Evolutionary conservation across 1,284 basidiomycete species (phyloP).

Genomic region (Grifola frondosa): DNA sequence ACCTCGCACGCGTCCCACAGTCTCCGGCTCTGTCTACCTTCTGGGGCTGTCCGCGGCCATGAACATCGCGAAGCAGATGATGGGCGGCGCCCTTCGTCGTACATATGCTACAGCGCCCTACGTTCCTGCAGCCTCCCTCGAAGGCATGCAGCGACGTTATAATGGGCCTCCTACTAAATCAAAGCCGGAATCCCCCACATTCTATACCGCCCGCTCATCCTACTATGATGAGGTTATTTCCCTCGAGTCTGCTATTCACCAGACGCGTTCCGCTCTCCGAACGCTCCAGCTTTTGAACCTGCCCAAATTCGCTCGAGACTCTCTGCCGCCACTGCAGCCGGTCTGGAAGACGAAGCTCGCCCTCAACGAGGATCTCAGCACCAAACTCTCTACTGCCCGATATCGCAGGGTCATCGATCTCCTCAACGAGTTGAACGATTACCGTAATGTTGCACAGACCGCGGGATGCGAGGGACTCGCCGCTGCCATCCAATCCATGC

Average conservation of each 20-base stretch:
- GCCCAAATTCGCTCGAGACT: conserved; percentile 65
- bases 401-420: conserved; percentile 68
- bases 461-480: conserved; percentile 66
- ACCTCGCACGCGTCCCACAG: conserved; percentile 9
- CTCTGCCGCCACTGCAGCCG: conserved; percentile 56
- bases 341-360: conserved; percentile 70
- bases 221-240: conserved; percentile 75
- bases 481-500: conserved; percentile 49
- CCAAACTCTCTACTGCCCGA: conserved; percentile 68
- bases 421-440: conserved; percentile 73
- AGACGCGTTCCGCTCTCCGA: conserved; percentile 61
- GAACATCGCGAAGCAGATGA: conserved; percentile 19
- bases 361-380: conserved; percentile 58
- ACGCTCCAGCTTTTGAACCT: conserved; percentile 74
- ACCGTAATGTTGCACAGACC: conserved; percentile 65
- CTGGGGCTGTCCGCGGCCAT: conserved; percentile 9
- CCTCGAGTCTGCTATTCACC: conserved; percentile 66
- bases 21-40: conserved; percentile 6
- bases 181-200: conserved; percentile 63
- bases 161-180: conserved; percentile 28
- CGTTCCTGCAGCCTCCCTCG: conserved; percentile 35
- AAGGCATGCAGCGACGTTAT: conserved; percentile 21
- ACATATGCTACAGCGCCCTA: conserved; percentile 28
- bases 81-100: conserved; percentile 15
- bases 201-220: conserved; percentile 83